phyloP scores from a whole-genome alignment of 1,284 basidiomycete species.

The Coniferiporia weirii region DNA sequence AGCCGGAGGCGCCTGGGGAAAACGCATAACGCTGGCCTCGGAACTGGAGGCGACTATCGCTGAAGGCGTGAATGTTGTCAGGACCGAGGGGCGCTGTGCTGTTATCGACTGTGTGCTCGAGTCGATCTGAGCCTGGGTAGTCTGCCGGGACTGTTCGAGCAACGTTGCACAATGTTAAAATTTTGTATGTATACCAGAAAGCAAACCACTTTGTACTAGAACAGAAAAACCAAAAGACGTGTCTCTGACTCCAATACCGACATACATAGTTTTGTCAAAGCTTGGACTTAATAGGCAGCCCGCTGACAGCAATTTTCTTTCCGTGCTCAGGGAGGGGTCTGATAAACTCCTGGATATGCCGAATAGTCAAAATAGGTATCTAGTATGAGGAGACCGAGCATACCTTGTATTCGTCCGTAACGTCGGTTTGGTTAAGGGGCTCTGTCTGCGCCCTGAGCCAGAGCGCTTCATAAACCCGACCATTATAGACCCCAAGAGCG shows the following conservation, averaged over 20 bases:
- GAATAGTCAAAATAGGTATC: too few relatives aligned
- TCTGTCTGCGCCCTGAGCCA: constrained; percentile 62
- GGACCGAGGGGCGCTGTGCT: constrained; percentile 56
- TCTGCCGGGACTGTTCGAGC: too few relatives aligned
- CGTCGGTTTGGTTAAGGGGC: constrained; percentile 54
- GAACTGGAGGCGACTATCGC: constrained; percentile 38
- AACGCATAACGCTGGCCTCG: constrained; percentile 35
- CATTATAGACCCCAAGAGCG: constrained; percentile 61
- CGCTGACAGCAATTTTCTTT: constrained; percentile 28
- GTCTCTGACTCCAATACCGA: background rate
- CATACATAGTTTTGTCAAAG: background rate
- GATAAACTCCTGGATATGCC: constrained; percentile 36
- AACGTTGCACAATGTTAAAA: background rate
- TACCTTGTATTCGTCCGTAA: constrained; percentile 52
- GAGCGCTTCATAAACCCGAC: constrained; percentile 63
- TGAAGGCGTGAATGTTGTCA: constrained; percentile 50
- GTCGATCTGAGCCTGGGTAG: constrained; percentile 26
- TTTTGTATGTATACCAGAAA: background rate
- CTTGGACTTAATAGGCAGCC: background rate
- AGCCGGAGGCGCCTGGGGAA: constrained; percentile 60
- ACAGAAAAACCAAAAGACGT: too few relatives aligned
- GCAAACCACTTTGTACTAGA: background rate
- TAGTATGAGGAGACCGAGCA: constrained; percentile 14
- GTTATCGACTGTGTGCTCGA: constrained; percentile 52
- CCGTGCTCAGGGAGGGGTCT: constrained; percentile 45